These are phyloP conservation scores for Cercospora berteroae DNA, from an alignment of 2,329 filamentous ascomycete species.

Conservation along the genomic window DNA sequence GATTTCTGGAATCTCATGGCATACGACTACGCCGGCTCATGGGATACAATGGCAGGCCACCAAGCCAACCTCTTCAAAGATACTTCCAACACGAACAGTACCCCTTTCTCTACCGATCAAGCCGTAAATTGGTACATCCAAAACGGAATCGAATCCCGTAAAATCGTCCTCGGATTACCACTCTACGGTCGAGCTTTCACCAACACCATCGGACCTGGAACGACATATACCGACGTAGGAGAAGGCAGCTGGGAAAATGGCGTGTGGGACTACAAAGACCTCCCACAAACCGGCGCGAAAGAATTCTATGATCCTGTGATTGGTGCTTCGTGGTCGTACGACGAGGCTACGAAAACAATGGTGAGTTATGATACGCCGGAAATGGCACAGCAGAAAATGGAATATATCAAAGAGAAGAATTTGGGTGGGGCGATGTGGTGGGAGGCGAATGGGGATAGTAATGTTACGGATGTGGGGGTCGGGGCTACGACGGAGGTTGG, in stretches of 20 bases:
- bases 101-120: constrained; percentile 72
- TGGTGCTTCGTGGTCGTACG: constrained; percentile 75
- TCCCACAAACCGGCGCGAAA: constrained; percentile 66
- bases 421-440: constrained; percentile 97
- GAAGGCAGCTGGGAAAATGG: constrained; percentile 80
- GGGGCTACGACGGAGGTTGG: not conserved
- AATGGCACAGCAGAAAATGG: constrained; percentile 66
- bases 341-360: constrained; percentile 61
- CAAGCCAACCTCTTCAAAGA: constrained; percentile 73
- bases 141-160: constrained; percentile 59
- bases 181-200: constrained; percentile 85
- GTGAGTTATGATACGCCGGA: constrained; percentile 72
- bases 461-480: constrained; percentile 47
- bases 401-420: constrained; percentile 63
- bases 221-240: constrained; percentile 67
- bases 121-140: constrained; percentile 70
- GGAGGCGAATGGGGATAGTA: constrained; percentile 75
- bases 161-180: constrained; percentile 87
- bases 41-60: constrained; percentile 70
- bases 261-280: constrained; percentile 78
- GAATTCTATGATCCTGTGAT: constrained; percentile 65
- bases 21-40: constrained; percentile 67
- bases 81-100: constrained; percentile 57
- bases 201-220: constrained; percentile 71
- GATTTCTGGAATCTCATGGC: constrained; percentile 55